These are phyloP conservation scores for Komagataella mondaviorum DNA, from an alignment of 805 yeast genomes.

Conservation along the genomic window DNA sequence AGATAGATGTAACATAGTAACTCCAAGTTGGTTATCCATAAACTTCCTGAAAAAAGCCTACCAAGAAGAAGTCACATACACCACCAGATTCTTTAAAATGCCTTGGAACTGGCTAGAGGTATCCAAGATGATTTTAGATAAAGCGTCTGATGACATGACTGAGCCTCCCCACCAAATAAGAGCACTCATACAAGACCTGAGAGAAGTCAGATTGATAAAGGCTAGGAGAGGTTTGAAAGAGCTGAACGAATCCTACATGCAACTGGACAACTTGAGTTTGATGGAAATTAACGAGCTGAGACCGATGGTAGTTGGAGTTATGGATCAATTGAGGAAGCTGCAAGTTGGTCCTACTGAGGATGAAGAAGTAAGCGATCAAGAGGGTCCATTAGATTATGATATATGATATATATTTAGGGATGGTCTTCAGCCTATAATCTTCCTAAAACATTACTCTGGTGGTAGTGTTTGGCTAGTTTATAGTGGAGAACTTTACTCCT, in stretches of 20 bases:
- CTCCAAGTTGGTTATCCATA: constrained; percentile 73
- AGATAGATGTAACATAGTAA: constrained; percentile 70
- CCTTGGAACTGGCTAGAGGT: constrained; percentile 89
- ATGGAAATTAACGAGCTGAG: constrained; percentile 83
- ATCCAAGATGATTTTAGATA: constrained; percentile 50
- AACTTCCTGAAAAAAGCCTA: constrained; percentile 39
- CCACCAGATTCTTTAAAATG: constrained; percentile 48
- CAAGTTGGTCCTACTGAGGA: constrained; percentile 17
- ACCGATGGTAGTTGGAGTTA: constrained; percentile 67
- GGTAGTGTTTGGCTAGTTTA: background rate
- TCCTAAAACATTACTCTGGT: background rate
- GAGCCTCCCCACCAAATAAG: constrained; percentile 64
- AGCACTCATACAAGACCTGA: constrained; percentile 63
- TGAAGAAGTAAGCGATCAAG: background rate
- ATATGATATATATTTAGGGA: background rate
- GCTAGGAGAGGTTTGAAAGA: constrained; percentile 67
- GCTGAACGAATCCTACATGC: constrained; percentile 72
- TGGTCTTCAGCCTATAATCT: background rate
- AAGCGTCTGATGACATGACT: constrained; percentile 65
- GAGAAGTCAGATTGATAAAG: constrained; percentile 74
- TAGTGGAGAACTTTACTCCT: background rate
- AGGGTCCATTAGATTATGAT: background rate
- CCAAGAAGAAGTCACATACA: constrained; percentile 49
- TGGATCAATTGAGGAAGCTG: constrained; percentile 61
- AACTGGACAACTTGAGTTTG: constrained; percentile 67